Conservation (phyloP, 2,329 filamentous ascomycete genomes). For the Nemania sp. region DNA sequence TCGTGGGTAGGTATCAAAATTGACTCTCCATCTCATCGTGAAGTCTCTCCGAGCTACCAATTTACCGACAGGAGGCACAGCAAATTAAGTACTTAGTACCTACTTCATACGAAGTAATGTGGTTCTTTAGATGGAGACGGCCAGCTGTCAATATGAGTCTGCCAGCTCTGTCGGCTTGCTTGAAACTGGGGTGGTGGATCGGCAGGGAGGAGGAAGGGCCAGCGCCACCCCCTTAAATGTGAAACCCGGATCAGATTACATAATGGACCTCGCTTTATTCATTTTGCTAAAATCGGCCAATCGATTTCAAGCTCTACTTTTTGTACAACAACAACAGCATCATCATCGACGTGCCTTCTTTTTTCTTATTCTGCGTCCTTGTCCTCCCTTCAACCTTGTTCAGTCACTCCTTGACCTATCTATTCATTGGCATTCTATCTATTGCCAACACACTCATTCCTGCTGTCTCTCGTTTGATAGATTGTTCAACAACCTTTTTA, state of each 20-base stretch:
- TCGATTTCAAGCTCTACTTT: not conserved
- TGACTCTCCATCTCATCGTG: no score
- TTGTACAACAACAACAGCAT: not conserved
- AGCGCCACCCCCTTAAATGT: constrained; percentile 16
- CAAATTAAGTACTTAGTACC: no score
- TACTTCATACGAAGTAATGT: no score
- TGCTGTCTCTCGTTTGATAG: constrained; percentile 13
- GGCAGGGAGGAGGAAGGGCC: not conserved
- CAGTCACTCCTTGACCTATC: constrained; percentile 21
- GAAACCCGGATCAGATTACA: not conserved
- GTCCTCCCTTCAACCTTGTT: not conserved
- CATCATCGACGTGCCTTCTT: not conserved
- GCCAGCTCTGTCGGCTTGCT: not conserved
- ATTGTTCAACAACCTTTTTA: not conserved
- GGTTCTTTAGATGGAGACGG: no score
- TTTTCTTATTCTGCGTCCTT: constrained; percentile 1
- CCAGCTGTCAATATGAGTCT: no score
- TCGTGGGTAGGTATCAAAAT: no score
- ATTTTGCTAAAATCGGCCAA: no score
- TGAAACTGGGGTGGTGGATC: not conserved
- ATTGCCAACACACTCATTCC: constrained; percentile 23
- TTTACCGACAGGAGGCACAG: no score
- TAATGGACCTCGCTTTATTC: no score
- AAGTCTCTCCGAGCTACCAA: no score
- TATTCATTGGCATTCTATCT: constrained; percentile 14